These are phyloP conservation scores for Dionaea muscipula DNA, from an alignment of 179 eudicot species.

Conservation along the genomic window DNA sequence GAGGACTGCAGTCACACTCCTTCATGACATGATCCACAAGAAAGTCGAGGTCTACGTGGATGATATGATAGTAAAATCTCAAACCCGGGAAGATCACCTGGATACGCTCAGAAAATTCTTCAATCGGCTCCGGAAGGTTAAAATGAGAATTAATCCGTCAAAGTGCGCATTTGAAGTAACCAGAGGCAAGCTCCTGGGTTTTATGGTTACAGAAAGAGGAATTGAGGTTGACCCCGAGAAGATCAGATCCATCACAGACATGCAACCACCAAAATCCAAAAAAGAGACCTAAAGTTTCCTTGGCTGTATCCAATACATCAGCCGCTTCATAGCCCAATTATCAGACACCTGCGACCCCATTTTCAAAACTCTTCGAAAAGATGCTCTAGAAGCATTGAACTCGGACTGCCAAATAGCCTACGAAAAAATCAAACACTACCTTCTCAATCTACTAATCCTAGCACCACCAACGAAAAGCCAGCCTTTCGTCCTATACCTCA, in stretches of 20 bases:
- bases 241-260: no score
- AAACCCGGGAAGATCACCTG: not conserved
- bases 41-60: not conserved
- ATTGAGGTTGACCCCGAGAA: slow-evolving; percentile 4
- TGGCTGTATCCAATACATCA: no score
- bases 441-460: no score
- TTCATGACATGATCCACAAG: not conserved
- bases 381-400: no score
- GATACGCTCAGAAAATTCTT: not conserved
- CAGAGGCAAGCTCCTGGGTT: slow-evolving; percentile 3
- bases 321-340: no score
- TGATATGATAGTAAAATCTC: slow-evolving; percentile 1
- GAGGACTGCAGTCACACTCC: not conserved
- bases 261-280: no score
- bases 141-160: not conserved
- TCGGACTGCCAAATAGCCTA: no score
- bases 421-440: no score
- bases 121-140: not conserved
- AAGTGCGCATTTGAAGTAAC: slow-evolving; percentile 1
- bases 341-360: no score
- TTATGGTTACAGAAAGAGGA: not conserved
- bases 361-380: not conserved
- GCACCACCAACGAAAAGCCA: no score
- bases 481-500: no score
- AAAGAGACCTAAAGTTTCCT: no score